phyloP scores from a whole-genome alignment of 139 green algal genomes.

The Closterium sp. region DNA sequence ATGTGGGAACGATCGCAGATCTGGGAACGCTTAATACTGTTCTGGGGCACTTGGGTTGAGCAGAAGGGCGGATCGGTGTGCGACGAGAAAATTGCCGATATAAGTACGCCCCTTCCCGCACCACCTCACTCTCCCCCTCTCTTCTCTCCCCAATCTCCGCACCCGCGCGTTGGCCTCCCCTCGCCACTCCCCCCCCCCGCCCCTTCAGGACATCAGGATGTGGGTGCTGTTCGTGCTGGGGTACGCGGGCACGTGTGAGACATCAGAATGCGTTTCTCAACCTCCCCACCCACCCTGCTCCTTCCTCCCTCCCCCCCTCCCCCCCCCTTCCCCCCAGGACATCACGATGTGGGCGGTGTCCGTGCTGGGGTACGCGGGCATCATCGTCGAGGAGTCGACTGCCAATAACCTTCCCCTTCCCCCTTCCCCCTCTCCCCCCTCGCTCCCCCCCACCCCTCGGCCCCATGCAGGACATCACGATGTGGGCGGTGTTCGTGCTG shows the following conservation, averaged over 20 bases:
- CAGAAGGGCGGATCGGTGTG: too few species aligned
- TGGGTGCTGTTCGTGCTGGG: slow-evolving; percentile 54
- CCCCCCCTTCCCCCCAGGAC: not conserved
- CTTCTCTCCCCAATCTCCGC: too few species aligned
- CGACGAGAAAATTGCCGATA: too few species aligned
- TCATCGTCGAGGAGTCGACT: slow-evolving; percentile 70
- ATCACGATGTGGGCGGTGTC: slow-evolving; percentile 56
- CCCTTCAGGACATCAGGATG: slow-evolving; percentile 43
- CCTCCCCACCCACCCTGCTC: not conserved
- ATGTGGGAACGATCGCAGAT: too few species aligned
- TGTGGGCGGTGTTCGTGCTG: slow-evolving; percentile 56
- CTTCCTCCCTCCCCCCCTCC: not conserved
- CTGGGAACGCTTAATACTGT: too few species aligned
- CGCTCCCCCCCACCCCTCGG: not conserved
- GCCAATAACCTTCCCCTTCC: not conserved
- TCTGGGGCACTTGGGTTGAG: too few species aligned
- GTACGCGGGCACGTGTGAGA: slow-evolving; percentile 69
- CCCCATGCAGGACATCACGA: slow-evolving; percentile 42
- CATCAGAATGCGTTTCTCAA: too few species aligned
- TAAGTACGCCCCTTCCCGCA: too few species aligned
- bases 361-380: slow-evolving; percentile 62
- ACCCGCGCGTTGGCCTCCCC: too few species aligned
- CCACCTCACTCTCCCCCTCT: too few species aligned
- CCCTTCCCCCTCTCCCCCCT: not conserved
- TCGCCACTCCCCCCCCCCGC: too few species aligned